Base-by-base conservation (phyloP, 2,329 filamentous ascomycete genomes). In the Fusarium metavorans region DNA sequence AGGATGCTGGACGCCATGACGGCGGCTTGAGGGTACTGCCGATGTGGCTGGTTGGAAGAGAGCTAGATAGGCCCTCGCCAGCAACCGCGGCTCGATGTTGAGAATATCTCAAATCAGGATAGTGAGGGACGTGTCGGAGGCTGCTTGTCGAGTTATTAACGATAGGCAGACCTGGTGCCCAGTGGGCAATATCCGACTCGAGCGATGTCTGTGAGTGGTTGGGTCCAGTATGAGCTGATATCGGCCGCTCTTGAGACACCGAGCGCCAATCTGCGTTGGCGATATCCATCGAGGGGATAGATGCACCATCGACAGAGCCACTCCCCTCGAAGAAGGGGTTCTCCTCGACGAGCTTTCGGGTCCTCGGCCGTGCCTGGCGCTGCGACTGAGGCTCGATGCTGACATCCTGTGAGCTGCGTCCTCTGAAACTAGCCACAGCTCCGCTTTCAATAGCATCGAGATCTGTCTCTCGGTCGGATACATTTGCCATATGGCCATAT, bases 251-350 rank as follows among this genome's bases (percentile, higher is more conserved):
- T 32, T 52, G 64, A 41, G 71, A 69, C 32, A 20, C 23, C 27
- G 63, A 61, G 23, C 67, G 54, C 72, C 76, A 74, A 43, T 71
- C 66, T 41, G 59, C 58, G 20, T 73, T 64, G 16, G 63, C 64
- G 56, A 67, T 64, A 8, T 67, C 67, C 43, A 68, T 66, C 14
- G 69, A 71, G 23, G 71, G 67, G 11, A 70, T 61, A 2, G 61
- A 70, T 23, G 45, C 48, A 11, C 61, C 57, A 11, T 65, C 74
- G 11, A 68, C 65, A 9, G 66, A 66, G 18, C 65, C 67, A 56
- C 45, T 66, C 6, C 59, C 68, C 43, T 72, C 65, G 30, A 74
- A 71, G 7, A 73, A 71, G 5, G 76, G 74, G 30, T 75, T 74
- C 50, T 75, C 74, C 9, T 65, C 61, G 30, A 67, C 34, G 16